A percentile compares a stretch with the other conserved stretches of the same genome.
These are phyloP conservation scores for Spathaspora sp. DNA, from an alignment of 1,139 yeast species.

Conservation along the genomic window DNA sequence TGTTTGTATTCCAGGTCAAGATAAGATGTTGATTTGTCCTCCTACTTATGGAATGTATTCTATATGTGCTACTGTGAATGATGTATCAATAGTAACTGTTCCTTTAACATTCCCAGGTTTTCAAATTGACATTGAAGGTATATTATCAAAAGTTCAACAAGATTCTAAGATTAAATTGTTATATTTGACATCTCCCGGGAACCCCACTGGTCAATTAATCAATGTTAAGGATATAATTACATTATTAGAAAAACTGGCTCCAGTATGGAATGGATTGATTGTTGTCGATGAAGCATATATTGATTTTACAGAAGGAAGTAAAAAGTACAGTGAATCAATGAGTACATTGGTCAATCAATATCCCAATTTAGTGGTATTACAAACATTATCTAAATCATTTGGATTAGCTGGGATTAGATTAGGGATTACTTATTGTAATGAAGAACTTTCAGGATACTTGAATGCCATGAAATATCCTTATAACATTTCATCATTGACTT, in stretches of 20 bases:
- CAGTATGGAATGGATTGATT: slow-evolving; percentile 71
- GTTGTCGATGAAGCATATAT: slow-evolving; percentile 95
- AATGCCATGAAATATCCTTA: slow-evolving; percentile 96
- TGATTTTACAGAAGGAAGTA: slow-evolving; percentile 59
- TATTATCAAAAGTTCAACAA: slow-evolving; percentile 47
- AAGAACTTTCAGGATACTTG: slow-evolving; percentile 60
- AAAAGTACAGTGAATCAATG: slow-evolving; percentile 50
- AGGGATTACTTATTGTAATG: slow-evolving; percentile 72
- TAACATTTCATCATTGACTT: slow-evolving; percentile 81
- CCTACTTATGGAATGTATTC: slow-evolving; percentile 98
- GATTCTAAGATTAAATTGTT: slow-evolving; percentile 70
- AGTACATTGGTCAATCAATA: slow-evolving; percentile 80
- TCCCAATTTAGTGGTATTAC: slow-evolving; percentile 84
- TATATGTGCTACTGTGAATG: slow-evolving; percentile 88
- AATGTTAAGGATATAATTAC: slow-evolving; percentile 47
- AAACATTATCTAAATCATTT: slow-evolving; percentile 90
- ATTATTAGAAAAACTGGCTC: slow-evolving; percentile 45
- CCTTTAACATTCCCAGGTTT: slow-evolving; percentile 61
- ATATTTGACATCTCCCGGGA: slow-evolving; percentile 97
- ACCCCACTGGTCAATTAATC: slow-evolving; percentile 81
- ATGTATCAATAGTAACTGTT: slow-evolving; percentile 71
- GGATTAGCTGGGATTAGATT: slow-evolving; percentile 93
- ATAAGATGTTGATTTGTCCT: slow-evolving; percentile 82
- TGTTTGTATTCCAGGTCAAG: slow-evolving; percentile 77
- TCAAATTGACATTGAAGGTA: slow-evolving; percentile 61